Evolutionary conservation across 768 basidiomycete genomes (phyloP), one percentile per base, ranked within the genome.

Genomic region (Russula emetica): DNA sequence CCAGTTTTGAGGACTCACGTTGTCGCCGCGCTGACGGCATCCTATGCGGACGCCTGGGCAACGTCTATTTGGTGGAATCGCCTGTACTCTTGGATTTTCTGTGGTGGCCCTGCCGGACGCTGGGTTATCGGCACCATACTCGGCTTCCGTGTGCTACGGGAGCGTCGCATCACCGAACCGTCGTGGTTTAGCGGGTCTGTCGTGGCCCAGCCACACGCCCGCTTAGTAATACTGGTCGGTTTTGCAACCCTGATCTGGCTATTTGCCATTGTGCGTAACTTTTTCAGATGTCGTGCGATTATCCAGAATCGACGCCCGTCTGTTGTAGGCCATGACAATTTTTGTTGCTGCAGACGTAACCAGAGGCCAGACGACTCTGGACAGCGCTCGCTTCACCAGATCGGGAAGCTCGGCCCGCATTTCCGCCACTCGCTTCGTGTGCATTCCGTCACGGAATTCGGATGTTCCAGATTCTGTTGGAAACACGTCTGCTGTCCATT

Each of bases 31-130:
- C 60, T 70, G 18, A 47, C 40, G 11, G 63, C n/a, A 14, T 69
- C 69, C 2, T 60, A 63, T 36, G 61, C 63, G 2, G 69, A 70
- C 32, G 20, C 47, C 9, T 70, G 69, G 69, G 28, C 57, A 32
- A 50, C 44, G 9, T 49, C 44, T 9, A 24, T 62, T 13, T 70
- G 69, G 69, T 70, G 69, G 69, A 57, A 55, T 50, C 58, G 63
- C 14, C 62, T 53, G 36, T 67, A 67, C 54, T 70, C 69, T 4
- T 70, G 69, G 69, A 36, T 70, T 40, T 32, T 70, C 24, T 66
- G 54, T 28, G 69, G 69, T 10, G 69, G 69, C 1, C 69, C 69
- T 24, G 54, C 58, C 5, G 69, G 69, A 49, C 69, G 67, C 44
- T 70, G 66, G 60, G 30, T 61, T 24, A 26, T 67, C 22, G 69